Base-by-base conservation (phyloP, 1,284 basidiomycete genomes). In the Rhodotorula sp. region DNA sequence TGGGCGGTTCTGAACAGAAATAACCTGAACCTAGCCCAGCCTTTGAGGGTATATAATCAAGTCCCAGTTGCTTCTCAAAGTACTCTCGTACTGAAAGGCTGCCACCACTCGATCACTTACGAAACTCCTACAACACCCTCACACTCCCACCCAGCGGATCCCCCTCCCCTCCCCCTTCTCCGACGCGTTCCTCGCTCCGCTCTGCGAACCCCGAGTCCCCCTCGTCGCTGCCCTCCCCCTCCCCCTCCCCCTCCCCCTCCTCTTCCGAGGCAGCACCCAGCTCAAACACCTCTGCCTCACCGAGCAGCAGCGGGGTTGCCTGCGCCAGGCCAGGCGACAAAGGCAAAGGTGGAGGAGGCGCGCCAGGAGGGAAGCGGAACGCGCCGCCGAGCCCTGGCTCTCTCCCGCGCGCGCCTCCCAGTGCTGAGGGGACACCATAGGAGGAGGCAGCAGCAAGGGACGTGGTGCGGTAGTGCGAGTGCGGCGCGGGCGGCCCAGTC, bases 401-500 rank as follows among this genome's bases (percentile, higher is more conserved):
- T 29, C 29, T 2, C 41, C n/a, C 27, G n/a, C n/a, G n/a, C 13
- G 21, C 41, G 17, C 39, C 10, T 27, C 15, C 54, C 32, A 34
- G 7, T 29, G 37, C 25, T 3, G 37, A 6, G 15, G 56, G 27
- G 13, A 17, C 13, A 15, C 15, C 36, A 22, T 8, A 22, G 10
- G 56, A 15, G 13, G 34, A 41, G n/a, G 7, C 10, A 19, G 39
- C n/a, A 25, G n/a, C 36, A 39, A 36, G 29, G n/a, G 59, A 67
- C 13, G 27, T 51, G 25, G 61, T 44, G 46, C 50, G 67, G 37
- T 68, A 61, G 39, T 68, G 67, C 46, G 67, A 68, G 39, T 68
- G 56, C 15, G 61, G 13, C 4, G 51, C 2, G 25, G 55, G 3
- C 51, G n/a, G n/a, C n/a, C n/a, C n/a, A n/a, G 19, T 22, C 50